These are phyloP conservation scores for Haplographium delicatum DNA, from an alignment of 495 filamentous ascomycete species.

Conservation along the genomic window DNA sequence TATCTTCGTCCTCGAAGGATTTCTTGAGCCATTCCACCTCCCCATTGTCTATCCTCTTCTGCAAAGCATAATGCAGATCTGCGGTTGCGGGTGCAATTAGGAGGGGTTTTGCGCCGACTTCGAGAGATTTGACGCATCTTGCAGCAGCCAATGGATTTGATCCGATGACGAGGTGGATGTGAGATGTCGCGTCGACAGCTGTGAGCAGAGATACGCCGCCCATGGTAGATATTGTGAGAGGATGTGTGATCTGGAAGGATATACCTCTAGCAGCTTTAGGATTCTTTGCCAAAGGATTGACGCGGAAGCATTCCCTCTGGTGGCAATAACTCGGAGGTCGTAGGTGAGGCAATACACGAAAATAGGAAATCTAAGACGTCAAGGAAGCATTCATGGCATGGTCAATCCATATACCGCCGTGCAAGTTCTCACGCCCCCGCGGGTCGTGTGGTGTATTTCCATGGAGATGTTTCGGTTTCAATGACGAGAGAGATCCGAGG, in stretches of 20 bases:
- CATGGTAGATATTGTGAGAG: conserved; percentile 7
- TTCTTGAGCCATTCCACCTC: conserved; percentile 67
- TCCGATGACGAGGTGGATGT: conserved; percentile 83
- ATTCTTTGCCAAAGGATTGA: not conserved
- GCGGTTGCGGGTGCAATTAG: conserved; percentile 67
- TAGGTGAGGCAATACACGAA: not conserved
- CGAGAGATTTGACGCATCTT: conserved; percentile 71
- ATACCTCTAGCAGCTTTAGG: not conserved
- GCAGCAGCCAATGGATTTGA: conserved; percentile 81
- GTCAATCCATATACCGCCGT: not conserved
- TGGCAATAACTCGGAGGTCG: not conserved
- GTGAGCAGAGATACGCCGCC: conserved; percentile 57
- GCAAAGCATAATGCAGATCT: conserved; percentile 65
- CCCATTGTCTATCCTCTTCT: conserved; percentile 66
- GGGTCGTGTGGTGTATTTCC: not conserved
- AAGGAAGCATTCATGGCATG: not conserved
- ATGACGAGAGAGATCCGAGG: too few species aligned
- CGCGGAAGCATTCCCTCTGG: not conserved
- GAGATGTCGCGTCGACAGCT: conserved; percentile 65
- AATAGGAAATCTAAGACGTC: not conserved
- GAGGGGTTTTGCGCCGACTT: conserved; percentile 81
- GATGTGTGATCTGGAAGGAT: too few species aligned
- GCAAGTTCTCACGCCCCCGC: not conserved
- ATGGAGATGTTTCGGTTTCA: not conserved
- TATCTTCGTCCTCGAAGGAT: conserved; percentile 66